These are phyloP conservation scores for Lyophyllum shimeji DNA, from an alignment of 768 basidiomycete genomes.

Conservation along the genomic window DNA sequence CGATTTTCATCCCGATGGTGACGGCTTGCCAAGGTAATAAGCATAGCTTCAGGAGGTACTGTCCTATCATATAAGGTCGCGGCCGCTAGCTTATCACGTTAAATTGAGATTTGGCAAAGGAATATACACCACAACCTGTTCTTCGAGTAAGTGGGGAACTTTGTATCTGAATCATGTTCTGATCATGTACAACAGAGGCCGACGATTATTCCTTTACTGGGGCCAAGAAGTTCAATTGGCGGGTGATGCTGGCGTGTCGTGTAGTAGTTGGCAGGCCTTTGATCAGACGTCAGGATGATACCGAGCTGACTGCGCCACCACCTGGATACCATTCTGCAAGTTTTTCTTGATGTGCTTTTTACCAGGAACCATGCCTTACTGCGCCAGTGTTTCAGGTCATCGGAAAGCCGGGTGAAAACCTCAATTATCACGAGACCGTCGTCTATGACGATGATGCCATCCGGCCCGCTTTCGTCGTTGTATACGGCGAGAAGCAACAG, in stretches of 20 bases:
- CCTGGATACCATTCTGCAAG: conserved; percentile 65
- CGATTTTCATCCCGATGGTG: neutral
- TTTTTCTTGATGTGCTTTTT: neutral
- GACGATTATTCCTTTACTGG: neutral
- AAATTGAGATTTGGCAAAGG: conserved; percentile 61
- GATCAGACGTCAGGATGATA: neutral
- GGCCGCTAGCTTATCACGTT: neutral
- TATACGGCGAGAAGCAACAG: neutral
- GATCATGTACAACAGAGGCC: neutral
- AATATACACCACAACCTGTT: conserved; percentile 75
- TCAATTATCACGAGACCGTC: conserved; percentile 18
- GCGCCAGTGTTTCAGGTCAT: conserved; percentile 16
- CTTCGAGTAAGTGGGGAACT: conserved; percentile 49
- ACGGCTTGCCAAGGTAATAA: neutral
- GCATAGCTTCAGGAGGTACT: neutral
- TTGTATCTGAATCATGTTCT: neutral
- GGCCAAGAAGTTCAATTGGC: conserved; percentile 38
- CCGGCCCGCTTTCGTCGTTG: conserved; percentile 18
- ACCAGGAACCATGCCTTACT: too few species aligned
- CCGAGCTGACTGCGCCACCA: conserved; percentile 50
- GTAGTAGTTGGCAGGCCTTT: conserved; percentile 59
- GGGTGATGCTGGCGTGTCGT: conserved; percentile 65
- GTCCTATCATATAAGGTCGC: neutral
- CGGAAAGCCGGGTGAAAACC: neutral
- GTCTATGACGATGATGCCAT: conserved; percentile 21